These are phyloP conservation scores for Vanderwaltozyma yarrowii DNA, from an alignment of 805 yeast species.

Conservation along the genomic window DNA sequence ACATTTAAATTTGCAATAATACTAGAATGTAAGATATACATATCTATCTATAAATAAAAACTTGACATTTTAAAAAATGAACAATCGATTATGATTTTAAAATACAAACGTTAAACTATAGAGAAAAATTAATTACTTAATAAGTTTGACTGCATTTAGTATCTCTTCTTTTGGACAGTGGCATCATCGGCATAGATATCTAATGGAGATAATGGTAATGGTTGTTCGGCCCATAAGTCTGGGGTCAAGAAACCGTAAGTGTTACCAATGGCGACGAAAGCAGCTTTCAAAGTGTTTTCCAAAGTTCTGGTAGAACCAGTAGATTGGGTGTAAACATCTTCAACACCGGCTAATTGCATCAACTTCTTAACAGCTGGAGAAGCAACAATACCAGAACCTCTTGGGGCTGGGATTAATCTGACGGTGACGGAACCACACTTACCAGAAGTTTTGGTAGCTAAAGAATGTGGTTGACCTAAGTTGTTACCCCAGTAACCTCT, in stretches of 20 bases:
- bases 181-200: conserved; percentile 89
- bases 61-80: neutral
- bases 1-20: too few species aligned
- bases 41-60: neutral
- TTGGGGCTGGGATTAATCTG: conserved; percentile 99
- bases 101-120: neutral
- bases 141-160: conserved; percentile 36
- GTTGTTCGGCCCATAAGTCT: conserved; percentile 89
- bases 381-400: conserved; percentile 99
- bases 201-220: conserved; percentile 84
- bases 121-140: neutral
- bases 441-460: conserved; percentile 96
- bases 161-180: conserved; percentile 63
- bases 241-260: conserved; percentile 99
- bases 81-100: neutral
- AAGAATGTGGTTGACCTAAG: conserved; percentile 99
- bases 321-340: conserved; percentile 98
- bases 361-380: conserved; percentile 99
- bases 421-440: conserved; percentile 99
- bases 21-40: too few species aligned
- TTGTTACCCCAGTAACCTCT: conserved; percentile 99
- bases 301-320: conserved; percentile 99
- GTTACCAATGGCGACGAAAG: conserved; percentile 99
- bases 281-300: conserved; percentile 99
- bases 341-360: conserved; percentile 98